Conservation (phyloP, 2,329 filamentous ascomycete species). For the Nemania abortiva region DNA sequence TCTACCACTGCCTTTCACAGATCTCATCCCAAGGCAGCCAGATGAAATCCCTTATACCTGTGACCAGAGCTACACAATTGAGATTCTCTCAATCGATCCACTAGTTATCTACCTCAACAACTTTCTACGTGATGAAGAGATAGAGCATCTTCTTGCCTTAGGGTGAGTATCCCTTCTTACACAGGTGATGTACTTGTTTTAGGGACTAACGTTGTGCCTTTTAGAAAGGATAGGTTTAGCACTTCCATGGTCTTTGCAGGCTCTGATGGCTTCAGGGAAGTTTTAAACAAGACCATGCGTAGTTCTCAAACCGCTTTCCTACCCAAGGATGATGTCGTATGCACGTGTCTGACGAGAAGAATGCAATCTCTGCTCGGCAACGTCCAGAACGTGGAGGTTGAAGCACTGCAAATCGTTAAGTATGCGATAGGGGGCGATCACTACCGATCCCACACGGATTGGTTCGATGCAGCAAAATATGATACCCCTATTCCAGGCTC, state of each 20-base stretch:
- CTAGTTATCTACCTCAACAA: constrained; percentile 34
- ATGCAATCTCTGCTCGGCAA: constrained; percentile 38
- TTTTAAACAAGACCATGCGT: constrained; percentile 21
- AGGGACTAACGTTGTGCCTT: not conserved
- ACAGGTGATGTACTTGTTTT: not conserved
- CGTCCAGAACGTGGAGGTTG: constrained; percentile 31
- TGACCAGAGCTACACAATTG: constrained; percentile 25
- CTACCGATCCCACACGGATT: constrained; percentile 33
- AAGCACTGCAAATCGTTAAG: constrained; percentile 38
- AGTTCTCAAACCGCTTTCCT: constrained; percentile 29
- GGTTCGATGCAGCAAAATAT: constrained; percentile 21
- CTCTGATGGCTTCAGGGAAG: no score
- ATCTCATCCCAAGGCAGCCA: not conserved
- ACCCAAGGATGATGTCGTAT: constrained; percentile 33
- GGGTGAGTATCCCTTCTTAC: constrained; percentile 13
- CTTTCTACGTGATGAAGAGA: constrained; percentile 28
- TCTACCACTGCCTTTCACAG: no score
- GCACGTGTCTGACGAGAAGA: constrained; percentile 25
- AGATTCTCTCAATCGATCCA: constrained; percentile 33
- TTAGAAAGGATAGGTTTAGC: constrained; percentile 20
- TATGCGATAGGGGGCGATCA: constrained; percentile 34
- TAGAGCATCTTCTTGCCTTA: constrained; percentile 28
- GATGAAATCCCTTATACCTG: constrained; percentile 15
- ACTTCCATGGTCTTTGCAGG: not conserved
- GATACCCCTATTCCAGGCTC: constrained; percentile 13